Evolutionary conservation across 139 green algal species (phyloP).

Genomic region (Dunaliella primolecta): DNA sequence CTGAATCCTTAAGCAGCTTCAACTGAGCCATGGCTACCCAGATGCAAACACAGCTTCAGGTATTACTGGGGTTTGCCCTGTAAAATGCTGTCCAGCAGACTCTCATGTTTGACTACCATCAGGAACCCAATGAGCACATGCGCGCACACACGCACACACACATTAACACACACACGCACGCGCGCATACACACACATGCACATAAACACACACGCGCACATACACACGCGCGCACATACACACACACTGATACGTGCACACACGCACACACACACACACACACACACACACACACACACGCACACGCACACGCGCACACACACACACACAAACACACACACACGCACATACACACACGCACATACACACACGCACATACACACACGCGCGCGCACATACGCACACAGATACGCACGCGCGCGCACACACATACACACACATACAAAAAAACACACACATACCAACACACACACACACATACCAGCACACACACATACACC

Average conservation of each 20-base stretch:
- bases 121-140: background rate
- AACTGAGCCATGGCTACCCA: no score
- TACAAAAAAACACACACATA: background rate
- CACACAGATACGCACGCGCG: background rate
- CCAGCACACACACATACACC: background rate
- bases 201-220: background rate
- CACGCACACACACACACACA: background rate
- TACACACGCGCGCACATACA: background rate
- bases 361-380: background rate
- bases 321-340: background rate
- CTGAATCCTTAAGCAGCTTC: no score
- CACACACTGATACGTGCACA: background rate
- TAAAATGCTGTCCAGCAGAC: no score
- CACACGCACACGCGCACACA: background rate
- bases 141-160: background rate
- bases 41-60: no score
- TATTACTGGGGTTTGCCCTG: no score
- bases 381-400: background rate
- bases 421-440: background rate
- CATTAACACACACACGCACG: background rate
- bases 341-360: background rate
- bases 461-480: background rate
- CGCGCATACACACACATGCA: background rate
- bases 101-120: background rate
- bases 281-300: background rate